Conservation (phyloP, 768 basidiomycete genomes). For the Phylloporus arenicola region DNA sequence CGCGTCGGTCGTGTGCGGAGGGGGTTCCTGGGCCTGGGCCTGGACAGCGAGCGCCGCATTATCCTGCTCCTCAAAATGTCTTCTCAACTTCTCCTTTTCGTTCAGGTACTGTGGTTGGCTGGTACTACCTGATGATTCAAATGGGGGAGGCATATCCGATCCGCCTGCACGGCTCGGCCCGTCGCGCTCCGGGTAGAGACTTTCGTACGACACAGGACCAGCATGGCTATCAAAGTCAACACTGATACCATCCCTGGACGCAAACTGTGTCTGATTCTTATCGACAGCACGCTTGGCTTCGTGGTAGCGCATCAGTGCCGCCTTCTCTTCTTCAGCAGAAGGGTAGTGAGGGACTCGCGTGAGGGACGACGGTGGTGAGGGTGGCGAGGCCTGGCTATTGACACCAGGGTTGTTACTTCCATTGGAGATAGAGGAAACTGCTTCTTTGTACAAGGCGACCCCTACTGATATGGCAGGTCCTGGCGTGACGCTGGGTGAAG, state of each 20-base stretch:
- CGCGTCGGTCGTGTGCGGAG: conserved; percentile 12
- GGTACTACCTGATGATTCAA: conserved; percentile 38
- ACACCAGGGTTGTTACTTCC: conserved; percentile 10
- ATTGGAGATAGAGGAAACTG: conserved; percentile 37
- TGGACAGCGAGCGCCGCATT: conserved; percentile 40
- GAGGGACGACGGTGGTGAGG: conserved; percentile 24
- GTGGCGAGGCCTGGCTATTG: conserved; percentile 25
- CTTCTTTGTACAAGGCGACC: conserved; percentile 40
- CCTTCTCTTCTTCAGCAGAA: conserved; percentile 73
- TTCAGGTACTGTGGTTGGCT: conserved; percentile 35
- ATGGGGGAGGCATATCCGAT: conserved; percentile 49
- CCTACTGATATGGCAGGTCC: conserved; percentile 36
- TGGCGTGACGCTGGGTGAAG: conserved; percentile 6
- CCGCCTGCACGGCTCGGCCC: conserved; percentile 20
- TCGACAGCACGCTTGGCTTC: conserved; percentile 70
- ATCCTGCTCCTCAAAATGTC: conserved; percentile 63
- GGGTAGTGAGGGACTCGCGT: conserved; percentile 43
- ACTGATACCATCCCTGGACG: conserved; percentile 13
- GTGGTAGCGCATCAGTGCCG: conserved; percentile 58
- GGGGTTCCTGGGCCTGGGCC: conserved; percentile 13
- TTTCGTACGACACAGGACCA: conserved; percentile 57
- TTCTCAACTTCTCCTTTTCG: conserved; percentile 69
- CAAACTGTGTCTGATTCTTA: conserved; percentile 43
- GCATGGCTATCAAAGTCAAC: conserved; percentile 16
- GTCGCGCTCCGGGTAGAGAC: conserved; percentile 46